Conservation (phyloP, 805 yeast genomes). For the Schwanniomyces occidentalis region DNA sequence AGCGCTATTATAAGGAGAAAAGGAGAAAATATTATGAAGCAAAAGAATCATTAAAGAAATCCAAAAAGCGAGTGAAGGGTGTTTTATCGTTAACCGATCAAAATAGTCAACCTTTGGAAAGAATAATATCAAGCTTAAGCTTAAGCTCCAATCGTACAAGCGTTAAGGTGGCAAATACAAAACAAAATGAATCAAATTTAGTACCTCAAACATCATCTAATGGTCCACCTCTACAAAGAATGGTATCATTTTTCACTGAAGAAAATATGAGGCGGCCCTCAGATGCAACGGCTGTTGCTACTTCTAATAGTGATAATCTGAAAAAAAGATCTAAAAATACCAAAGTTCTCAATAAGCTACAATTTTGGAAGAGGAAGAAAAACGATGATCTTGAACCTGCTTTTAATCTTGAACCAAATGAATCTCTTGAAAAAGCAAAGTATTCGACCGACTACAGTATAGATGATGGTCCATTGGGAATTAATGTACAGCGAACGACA, state of each 20-base stretch:
- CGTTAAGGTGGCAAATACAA: no score
- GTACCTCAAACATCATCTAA: no score
- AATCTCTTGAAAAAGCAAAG: no score
- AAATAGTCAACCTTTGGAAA: constrained; percentile 35
- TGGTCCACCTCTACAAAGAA: constrained; percentile 12
- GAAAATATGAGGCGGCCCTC: constrained; percentile 13
- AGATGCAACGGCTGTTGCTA: constrained; percentile 8
- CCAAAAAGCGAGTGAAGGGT: constrained; percentile 35
- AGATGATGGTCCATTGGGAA: constrained; percentile 11
- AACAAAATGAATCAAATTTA: no score
- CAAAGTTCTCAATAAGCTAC: constrained; percentile 31
- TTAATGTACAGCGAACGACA: constrained; percentile 3
- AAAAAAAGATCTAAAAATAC: constrained; percentile 19
- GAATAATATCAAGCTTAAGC: constrained; percentile 38
- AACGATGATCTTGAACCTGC: constrained; percentile 5
- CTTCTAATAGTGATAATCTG: constrained; percentile 8
- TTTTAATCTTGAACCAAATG: constrained; percentile 5
- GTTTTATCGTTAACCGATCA: constrained; percentile 38
- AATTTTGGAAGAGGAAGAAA: constrained; percentile 37
- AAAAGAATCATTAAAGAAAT: constrained; percentile 28
- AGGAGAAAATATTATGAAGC: constrained; percentile 35
- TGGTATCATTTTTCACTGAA: constrained; percentile 24
- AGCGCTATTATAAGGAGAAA: constrained; percentile 27
- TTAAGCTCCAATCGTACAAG: constrained; percentile 22
- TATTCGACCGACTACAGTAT: background rate